Conservation (phyloP, 164 flowering plant species). For the Protea cynaroides region DNA sequence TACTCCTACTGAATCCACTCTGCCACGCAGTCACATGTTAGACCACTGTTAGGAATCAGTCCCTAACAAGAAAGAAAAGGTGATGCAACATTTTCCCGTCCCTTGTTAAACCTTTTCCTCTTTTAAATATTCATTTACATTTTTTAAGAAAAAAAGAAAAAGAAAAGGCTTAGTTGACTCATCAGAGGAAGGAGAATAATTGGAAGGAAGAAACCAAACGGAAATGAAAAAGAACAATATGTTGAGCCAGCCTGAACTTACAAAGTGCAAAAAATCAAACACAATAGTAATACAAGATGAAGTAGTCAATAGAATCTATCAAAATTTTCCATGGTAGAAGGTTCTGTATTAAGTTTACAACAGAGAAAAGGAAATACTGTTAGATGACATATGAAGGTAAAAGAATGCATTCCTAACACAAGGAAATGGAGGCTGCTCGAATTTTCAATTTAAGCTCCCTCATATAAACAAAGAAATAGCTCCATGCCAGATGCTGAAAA, state of each 20-base stretch:
- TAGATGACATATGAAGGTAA: constrained; percentile 16
- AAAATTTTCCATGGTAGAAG: neutral
- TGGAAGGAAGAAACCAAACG: too few species aligned
- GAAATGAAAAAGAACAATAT: neutral
- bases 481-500: constrained; percentile 11
- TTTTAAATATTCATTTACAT: too few species aligned
- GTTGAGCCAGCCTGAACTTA: neutral
- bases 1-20: too few species aligned
- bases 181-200: too few species aligned
- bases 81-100: too few species aligned
- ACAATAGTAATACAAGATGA: neutral
- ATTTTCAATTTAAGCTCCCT: constrained; percentile 4
- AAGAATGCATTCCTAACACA: constrained; percentile 16
- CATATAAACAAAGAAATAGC: constrained; percentile 12
- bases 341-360: constrained; percentile 19
- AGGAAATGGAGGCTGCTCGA: constrained; percentile 6
- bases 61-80: too few species aligned
- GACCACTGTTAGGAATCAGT: too few species aligned
- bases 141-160: too few species aligned
- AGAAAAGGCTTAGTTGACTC: too few species aligned
- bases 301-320: neutral
- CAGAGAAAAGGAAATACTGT: constrained; percentile 13
- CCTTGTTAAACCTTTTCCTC: too few species aligned
- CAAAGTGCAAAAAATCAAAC: neutral
- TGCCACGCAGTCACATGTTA: too few species aligned